Conservation (phyloP, 257 asterid species). For the Jaltomata sinuosa region DNA sequence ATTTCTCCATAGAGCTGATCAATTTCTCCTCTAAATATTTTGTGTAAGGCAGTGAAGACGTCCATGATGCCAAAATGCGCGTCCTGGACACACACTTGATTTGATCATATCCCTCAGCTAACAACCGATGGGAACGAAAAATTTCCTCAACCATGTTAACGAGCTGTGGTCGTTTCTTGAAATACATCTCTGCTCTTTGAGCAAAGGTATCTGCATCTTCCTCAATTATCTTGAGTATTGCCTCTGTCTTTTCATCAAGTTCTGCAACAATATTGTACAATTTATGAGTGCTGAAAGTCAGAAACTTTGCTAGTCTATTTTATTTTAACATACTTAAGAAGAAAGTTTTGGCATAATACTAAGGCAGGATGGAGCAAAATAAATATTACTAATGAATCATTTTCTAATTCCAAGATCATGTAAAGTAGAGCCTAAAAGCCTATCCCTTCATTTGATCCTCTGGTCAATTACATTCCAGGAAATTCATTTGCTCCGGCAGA, state of each 20-base stretch:
- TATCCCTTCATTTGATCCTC: too few relatives aligned
- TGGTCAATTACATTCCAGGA: too few relatives aligned
- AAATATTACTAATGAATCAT: not conserved
- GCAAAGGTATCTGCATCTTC: constrained; percentile 87
- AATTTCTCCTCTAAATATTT: constrained; percentile 38
- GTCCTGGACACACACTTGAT: constrained; percentile 37
- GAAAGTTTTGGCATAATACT: not conserved
- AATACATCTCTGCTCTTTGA: constrained; percentile 82
- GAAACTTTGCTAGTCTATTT: not conserved
- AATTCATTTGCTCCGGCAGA: too few relatives aligned
- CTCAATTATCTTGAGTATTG: constrained; percentile 58
- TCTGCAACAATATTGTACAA: constrained; percentile 21
- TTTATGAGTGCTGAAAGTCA: not conserved
- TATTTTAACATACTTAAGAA: not conserved
- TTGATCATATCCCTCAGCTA: constrained; percentile 70
- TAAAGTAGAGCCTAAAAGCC: not conserved
- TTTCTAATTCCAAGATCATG: not conserved
- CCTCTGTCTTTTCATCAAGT: constrained; percentile 50
- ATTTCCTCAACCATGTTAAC: constrained; percentile 68
- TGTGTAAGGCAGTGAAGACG: constrained; percentile 39
- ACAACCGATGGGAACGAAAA: constrained; percentile 55
- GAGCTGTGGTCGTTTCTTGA: constrained; percentile 78
- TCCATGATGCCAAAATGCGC: constrained; percentile 37
- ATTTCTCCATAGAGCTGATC: constrained; percentile 32
- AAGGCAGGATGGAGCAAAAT: not conserved